Base-by-base conservation (phyloP, 768 basidiomycete species). In the Rhodotorula babjevae region DNA sequence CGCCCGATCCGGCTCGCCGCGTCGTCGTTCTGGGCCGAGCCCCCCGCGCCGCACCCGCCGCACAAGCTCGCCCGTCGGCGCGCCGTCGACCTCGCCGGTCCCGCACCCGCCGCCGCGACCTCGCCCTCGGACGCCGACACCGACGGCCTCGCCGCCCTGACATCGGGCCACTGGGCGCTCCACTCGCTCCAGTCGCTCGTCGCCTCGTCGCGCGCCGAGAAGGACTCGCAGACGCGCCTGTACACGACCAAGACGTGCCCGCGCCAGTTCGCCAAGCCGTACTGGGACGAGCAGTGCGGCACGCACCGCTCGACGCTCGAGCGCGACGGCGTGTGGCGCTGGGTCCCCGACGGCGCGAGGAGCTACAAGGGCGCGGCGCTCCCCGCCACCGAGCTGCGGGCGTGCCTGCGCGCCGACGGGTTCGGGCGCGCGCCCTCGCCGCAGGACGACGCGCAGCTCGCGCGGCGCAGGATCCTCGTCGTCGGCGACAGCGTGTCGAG, bases 191-290 rank as follows among this genome's bases (percentile, higher is more conserved):
- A 31, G 33, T 19, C 49, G 10, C 40, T n/a, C 23, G 47, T 23
- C 47, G 46, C 31, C n/a, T 14, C 7, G 15, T 27, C 63, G 9
- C 10, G 16, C 52, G 36, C 27, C 21, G 52, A 40, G 46, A 10
- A 27, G 40, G 40, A 42, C 42, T 10, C 7, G 50, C 36, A 6
- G 7, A 19, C 53, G 12, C 63, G 63, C 8, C 53, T 55, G 11
- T 65, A 56, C 63, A 56, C 63, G 40, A 15, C 53, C n/a, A 53
- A 44, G 16, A 36, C 42, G 40, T 65, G 63, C 55, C 63, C 63
- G 11, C 19, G 25, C 18, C 42, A 33, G 29, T 65, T 65, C 42
- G n/a, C 3, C 29, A 5, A n/a, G 3, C 8, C 14, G 18, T 65
- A 65, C 63, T 65, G 63, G 63, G n/a, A 11, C 42, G 3, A 25